These are phyloP conservation scores for Eutrema japonicum DNA, from an alignment of 345 rosid genomes.

Conservation along the genomic window DNA sequence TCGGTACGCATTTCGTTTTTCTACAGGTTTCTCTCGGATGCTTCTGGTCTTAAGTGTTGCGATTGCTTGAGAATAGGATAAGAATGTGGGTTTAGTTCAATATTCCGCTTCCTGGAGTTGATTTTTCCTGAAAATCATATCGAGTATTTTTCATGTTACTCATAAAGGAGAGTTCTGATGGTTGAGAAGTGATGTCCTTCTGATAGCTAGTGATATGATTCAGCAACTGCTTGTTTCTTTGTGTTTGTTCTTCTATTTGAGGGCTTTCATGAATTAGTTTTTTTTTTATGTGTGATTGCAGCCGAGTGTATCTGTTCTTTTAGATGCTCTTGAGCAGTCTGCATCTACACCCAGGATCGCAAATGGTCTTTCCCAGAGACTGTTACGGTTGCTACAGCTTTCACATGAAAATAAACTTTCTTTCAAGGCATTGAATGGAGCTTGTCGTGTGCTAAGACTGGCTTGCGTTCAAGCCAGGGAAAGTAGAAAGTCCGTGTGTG, in stretches of 20 bases:
- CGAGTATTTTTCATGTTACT: not conserved
- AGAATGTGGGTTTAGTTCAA: constrained; percentile 34
- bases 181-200: not conserved
- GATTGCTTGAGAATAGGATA: constrained; percentile 2
- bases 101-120: constrained; percentile 9
- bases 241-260: constrained; percentile 7
- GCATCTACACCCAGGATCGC: constrained; percentile 69
- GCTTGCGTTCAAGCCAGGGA: constrained; percentile 76
- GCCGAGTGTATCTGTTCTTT: constrained; percentile 79
- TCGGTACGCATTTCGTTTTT: constrained; percentile 33
- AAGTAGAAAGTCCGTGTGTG: constrained; percentile 49
- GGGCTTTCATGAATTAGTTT: not conserved
- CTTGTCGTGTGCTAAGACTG: constrained; percentile 77
- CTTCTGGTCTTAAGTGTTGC: constrained; percentile 6
- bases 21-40: constrained; percentile 14
- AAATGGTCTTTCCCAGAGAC: constrained; percentile 65
- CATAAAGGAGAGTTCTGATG: not conserved
- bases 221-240: not conserved
- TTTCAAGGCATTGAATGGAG: constrained; percentile 70
- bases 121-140: too few species aligned
- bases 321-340: constrained; percentile 91
- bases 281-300: constrained; percentile 47
- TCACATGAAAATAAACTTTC: constrained; percentile 67
- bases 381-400: constrained; percentile 68
- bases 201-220: not conserved